These are phyloP conservation scores for Lactuca saligna DNA, from an alignment of 129 eudicot species.

Conservation along the genomic window DNA sequence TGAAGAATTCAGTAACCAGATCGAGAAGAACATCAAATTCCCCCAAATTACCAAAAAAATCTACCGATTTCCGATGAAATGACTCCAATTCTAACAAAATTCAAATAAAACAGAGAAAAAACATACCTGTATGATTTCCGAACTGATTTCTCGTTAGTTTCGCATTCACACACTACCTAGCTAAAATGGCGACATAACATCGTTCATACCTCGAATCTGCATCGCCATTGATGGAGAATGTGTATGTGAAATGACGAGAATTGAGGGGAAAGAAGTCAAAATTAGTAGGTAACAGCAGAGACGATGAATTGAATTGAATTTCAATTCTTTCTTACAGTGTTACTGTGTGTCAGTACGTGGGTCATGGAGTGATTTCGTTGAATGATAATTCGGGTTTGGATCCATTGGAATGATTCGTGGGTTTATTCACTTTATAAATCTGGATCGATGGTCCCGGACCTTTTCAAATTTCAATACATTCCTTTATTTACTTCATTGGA, in stretches of 20 bases:
- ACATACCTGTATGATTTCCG: slow-evolving; percentile 18
- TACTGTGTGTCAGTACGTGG: slow-evolving; percentile 18
- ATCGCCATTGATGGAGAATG: slow-evolving; percentile 19
- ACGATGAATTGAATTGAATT: slow-evolving; percentile 15
- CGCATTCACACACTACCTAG: background rate
- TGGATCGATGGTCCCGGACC: slow-evolving; percentile 1
- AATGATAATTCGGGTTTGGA: background rate
- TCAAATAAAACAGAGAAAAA: slow-evolving; percentile 7
- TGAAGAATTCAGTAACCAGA: slow-evolving; percentile 14
- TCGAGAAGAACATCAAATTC: slow-evolving; percentile 13
- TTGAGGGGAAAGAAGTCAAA: slow-evolving; percentile 17
- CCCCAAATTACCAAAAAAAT: slow-evolving; percentile 16
- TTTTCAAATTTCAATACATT: background rate
- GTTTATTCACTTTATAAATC: background rate
- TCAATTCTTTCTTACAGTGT: slow-evolving; percentile 11
- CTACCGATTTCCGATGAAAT: slow-evolving; percentile 7
- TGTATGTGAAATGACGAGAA: slow-evolving; percentile 15
- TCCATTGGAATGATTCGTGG: background rate
- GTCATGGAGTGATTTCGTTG: slow-evolving; percentile 1
- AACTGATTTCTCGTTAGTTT: background rate
- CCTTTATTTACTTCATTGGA: background rate
- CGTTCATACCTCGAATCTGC: slow-evolving; percentile 2
- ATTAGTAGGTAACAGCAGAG: slow-evolving; percentile 19
- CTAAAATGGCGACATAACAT: background rate
- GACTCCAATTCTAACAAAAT: background rate